Base-by-base conservation (phyloP, 192 early-diverging fungal genomes). In the Pilaira anomala region DNA sequence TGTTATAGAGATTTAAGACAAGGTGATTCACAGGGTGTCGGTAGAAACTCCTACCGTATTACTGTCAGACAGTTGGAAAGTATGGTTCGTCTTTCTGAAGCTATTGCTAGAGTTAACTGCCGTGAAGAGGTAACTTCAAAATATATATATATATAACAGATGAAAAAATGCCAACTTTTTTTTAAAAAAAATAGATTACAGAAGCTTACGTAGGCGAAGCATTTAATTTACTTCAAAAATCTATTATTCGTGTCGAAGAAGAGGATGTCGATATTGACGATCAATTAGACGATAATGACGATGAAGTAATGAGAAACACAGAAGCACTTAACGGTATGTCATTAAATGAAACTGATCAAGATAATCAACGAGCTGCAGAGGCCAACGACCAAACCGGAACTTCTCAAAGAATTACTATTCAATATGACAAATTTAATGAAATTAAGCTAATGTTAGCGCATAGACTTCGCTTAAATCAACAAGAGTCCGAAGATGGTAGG, bases 1-100 rank as follows among this genome's bases (percentile, higher is more conserved):
- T 88, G 91, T 61, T 98, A 98, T 76, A 80, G 90, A 40, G 88
- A 93, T 42, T 73, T 98, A 53, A 76, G 96, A 21, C 92, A 93
- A 77, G 86, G 84, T 50, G 96, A 98, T 69, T 85, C 87, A 1
- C 86, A 88, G 24, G 92, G 86, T 42, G 74, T 75, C 19, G 72
- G 67, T 14, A 76, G 73, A 62, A 85, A 81, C 68, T 92, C 93
- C 0, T 94, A 94, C 69, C 85, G 95, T 29, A 97, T 97, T 65
- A 98, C 96, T 1, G 96, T 98, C 25, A 87, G 95, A 48, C 96
- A 98, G 77, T 78, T 98, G 16, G 96, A 97, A 80, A 91, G 88
- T 71, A 91, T 97, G 82, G 92, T 98, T 59, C 92, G 95, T 46
- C 80, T 98, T 26, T 93, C 92, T 24, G 96, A 98, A 78, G 96